Base-by-base conservation (phyloP, 2,329 filamentous ascomycete species). In the Zymoseptoria pseudotritici region DNA sequence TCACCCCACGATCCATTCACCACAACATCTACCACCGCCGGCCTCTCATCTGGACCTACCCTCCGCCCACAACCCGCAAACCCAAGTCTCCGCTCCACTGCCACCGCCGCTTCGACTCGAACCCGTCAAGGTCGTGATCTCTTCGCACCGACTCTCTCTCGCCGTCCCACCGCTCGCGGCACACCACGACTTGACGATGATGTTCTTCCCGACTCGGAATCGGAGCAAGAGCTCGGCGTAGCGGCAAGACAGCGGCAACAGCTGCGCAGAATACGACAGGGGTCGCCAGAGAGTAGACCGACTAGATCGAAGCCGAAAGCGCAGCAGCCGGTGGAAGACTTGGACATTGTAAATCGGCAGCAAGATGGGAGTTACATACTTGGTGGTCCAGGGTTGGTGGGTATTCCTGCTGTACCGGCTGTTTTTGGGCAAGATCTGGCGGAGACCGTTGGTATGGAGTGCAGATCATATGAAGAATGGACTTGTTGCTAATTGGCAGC, bases 291-390 rank as follows among this genome's bases (percentile, higher is more conserved):
- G 46, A 36, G 53, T 17, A 65, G 59, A 58, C 50, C 60, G 31
- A 59, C 50, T 11, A 26, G 59, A 53, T 19, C 54, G 29, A 58
- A 56, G 50, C 49, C 53, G 26, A 63, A 61, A 55, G 31, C 29
- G 50, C 31, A 53, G 22, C 59, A 63, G 21, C 58, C 62, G 49
- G 58, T 46, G 21, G 66, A 65, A 55, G 63, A 67, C 49, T 50
- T 56, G 54, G 68, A 70, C 4, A 65, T 71, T 24, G 69, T 71
- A 29, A 69, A 68, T 51, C 53, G 69, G 59, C 67, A 66, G 54
- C 50, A 66, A 13, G 65, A 69, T 55, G 69, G 69, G 4, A 65
- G 58, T 9, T 69, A 65, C 52, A 57, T 71, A 50, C 61, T 69
- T 11, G 66, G 59, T 21, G 61, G 59, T 7, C 42, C 57, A n/a